Base-by-base conservation (phyloP, 176 grass and related monocot species). In the Raddia guianensis region DNA sequence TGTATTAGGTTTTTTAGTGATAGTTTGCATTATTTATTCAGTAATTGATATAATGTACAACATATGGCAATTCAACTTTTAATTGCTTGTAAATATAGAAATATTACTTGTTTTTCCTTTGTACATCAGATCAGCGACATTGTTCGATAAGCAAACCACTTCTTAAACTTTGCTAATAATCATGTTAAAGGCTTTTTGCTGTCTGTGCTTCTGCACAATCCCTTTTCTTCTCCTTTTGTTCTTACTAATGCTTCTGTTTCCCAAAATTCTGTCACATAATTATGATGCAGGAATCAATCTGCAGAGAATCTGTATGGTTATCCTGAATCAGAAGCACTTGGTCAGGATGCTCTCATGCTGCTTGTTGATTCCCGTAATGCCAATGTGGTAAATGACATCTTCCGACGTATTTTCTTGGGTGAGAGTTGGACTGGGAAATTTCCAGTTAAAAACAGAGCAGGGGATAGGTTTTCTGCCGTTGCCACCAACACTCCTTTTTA, bases 351-450 rank as follows among this genome's bases (percentile, higher is more conserved):
- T 50, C 82, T 93, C 14, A 78, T 74, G 79, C 85, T 93, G 68
- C 87, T 99, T 56, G 76, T 91, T 84, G 86, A 99, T 84, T 77
- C 87, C 6, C 44, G 43, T 44, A 81, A 96, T 50, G 63, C 73
- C 57, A 74, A 89, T 67, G 57, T 74, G 37, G 89, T 92, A 47
- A 85, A 87, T 57, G 80, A 84, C 44, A 96, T 99, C 50, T 75
- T 99, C 68, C 63, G 13, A 6, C 91, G 79, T 20, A 82, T 93
- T 65, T 91, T 73, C 40, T 82, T 79, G 79, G 93, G 97, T 16
- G 86, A 93, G 83, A 96, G 86, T 79, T 99, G 97, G 97, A 91
- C 89, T 2, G 97, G 97, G 21, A 99, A 90, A 66, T 91, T 99
- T 66, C 84, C 93, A 56, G 89, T 96, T 55, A 93, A 91, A 64